These are phyloP conservation scores for Globisporangium paddicum DNA, from an alignment of 352 stramenopile species.

Conservation along the genomic window DNA sequence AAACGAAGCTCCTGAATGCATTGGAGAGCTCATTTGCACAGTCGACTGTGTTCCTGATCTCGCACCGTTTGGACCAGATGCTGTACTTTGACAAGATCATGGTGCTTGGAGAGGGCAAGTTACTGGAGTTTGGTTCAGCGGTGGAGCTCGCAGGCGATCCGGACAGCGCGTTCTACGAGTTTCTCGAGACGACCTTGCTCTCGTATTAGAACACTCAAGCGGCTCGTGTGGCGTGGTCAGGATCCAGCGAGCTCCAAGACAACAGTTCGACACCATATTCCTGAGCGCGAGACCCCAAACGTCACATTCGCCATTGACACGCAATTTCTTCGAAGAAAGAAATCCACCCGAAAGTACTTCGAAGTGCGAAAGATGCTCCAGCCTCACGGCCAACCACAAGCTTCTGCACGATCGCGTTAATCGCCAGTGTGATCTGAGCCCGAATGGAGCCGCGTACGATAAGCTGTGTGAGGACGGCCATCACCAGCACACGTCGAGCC, in stretches of 20 bases:
- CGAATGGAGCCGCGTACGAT: too few relatives aligned
- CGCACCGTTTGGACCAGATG: neutral
- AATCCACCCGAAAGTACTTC: conserved; percentile 19
- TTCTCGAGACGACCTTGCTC: conserved; percentile 20
- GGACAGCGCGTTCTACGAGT: conserved; percentile 36
- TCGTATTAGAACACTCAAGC: too few relatives aligned
- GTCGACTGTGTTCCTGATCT: conserved; percentile 17
- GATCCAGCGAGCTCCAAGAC: too few relatives aligned
- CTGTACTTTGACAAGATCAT: conserved; percentile 1
- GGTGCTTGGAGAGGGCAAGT: conserved; percentile 26
- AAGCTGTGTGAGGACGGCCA: conserved; percentile 1
- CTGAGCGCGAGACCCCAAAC: too few relatives aligned
- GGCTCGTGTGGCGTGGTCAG: too few relatives aligned
- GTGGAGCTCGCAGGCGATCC: conserved; percentile 26
- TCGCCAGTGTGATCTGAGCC: too few relatives aligned
- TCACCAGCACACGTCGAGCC: neutral
- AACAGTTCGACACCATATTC: too few relatives aligned
- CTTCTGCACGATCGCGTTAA: too few relatives aligned
- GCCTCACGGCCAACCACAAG: conserved; percentile 12
- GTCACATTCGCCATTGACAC: too few relatives aligned
- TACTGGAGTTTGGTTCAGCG: conserved; percentile 28
- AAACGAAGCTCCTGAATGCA: conserved; percentile 47
- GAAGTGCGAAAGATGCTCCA: conserved; percentile 72
- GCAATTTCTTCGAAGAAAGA: too few relatives aligned
- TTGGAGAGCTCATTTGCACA: conserved; percentile 81